Evolutionary conservation across 257 asterid species (phyloP).

Genomic region (Solanum virginianum): DNA sequence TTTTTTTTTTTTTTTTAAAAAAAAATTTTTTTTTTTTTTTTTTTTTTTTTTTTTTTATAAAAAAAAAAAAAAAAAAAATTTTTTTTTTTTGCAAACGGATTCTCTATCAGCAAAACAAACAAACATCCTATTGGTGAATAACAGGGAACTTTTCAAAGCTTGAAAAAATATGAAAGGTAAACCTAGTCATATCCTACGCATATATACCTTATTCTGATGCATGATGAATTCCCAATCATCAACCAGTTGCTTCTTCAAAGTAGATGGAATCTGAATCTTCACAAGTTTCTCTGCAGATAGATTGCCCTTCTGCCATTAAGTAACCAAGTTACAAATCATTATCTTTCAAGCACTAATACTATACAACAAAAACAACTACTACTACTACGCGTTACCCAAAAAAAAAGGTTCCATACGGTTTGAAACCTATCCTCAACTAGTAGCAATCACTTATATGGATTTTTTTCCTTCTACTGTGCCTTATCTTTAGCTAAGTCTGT

Average conservation of each 20-base stretch:
- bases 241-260: conserved; percentile 66
- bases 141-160: background rate
- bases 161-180: background rate
- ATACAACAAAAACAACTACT: background rate
- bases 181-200: background rate
- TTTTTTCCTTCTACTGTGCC: background rate
- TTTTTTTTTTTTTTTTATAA: too few relatives aligned
- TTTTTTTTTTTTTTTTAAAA: background rate
- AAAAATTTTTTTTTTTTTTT: too few relatives aligned
- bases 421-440: conserved; percentile 1
- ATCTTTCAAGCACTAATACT: background rate
- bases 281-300: conserved; percentile 44
- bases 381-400: background rate
- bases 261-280: conserved; percentile 61
- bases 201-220: conserved; percentile 72
- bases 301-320: conserved; percentile 30
- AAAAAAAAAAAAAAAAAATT: too few relatives aligned
- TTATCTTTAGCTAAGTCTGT: background rate
- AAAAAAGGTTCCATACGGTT: background rate
- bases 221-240: conserved; percentile 77
- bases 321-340: background rate
- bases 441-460: background rate
- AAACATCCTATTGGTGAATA: background rate
- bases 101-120: background rate
- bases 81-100: background rate